Evolutionary conservation across 2,329 filamentous ascomycete species (phyloP).

Genomic region (Trichophyton verrucosum): DNA sequence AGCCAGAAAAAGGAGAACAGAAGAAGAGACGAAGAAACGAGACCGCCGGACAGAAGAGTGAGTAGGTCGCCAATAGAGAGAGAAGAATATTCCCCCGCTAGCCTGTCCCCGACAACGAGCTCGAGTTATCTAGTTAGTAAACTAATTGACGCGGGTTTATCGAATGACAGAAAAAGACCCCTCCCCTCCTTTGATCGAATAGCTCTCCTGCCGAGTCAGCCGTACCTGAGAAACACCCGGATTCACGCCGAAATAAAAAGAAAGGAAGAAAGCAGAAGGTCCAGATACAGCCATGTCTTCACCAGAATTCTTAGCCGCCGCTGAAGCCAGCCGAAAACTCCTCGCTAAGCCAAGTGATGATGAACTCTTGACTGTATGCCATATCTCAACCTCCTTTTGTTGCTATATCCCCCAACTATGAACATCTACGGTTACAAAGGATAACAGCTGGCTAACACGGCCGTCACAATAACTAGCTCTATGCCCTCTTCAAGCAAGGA

Average conservation of each 20-base stretch:
- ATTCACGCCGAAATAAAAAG: background rate
- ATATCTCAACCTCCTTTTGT: background rate
- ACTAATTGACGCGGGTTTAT: background rate
- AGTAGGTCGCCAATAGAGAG: background rate
- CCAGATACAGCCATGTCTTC: background rate
- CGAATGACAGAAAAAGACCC: background rate
- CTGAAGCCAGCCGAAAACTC: slow-evolving; percentile 24
- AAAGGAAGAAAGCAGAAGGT: background rate
- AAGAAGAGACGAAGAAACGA: background rate
- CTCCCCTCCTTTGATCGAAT: background rate
- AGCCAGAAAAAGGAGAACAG: background rate
- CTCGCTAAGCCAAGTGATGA: slow-evolving; percentile 25
- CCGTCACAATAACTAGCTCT: slow-evolving; percentile 19
- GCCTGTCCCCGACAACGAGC: too few relatives aligned
- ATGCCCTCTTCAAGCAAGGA: slow-evolving; percentile 30
- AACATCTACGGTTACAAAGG: too few relatives aligned
- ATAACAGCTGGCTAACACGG: background rate
- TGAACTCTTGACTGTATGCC: slow-evolving; percentile 25
- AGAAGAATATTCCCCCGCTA: background rate
- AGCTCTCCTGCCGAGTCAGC: background rate
- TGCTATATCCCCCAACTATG: background rate
- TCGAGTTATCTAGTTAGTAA: too few relatives aligned
- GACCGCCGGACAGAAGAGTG: background rate
- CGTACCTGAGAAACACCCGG: background rate
- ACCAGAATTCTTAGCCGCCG: slow-evolving; percentile 21